These are phyloP conservation scores for Magnusiomyces clavatus DNA, from an alignment of 1,139 yeast species.

Conservation along the genomic window DNA sequence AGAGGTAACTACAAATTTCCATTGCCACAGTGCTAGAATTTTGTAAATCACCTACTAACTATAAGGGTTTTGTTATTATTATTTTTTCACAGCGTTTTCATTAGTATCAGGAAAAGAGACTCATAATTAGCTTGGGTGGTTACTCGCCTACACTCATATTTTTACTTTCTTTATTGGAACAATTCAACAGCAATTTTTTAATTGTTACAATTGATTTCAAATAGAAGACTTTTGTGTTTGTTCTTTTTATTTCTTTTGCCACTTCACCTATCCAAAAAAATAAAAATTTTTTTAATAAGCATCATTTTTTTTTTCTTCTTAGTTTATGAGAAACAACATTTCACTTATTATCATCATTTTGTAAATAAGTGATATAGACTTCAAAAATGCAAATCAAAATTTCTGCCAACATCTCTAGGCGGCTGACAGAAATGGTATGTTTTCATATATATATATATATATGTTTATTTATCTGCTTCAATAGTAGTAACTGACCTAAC, in stretches of 20 bases:
- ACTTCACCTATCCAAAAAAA: constrained; percentile 4
- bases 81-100: no score
- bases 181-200: not conserved
- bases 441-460: no score
- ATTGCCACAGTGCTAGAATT: not conserved
- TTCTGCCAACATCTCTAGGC: constrained; percentile 24
- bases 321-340: not conserved
- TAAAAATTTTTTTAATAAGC: not conserved
- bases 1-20: no score
- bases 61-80: no score
- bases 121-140: not conserved
- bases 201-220: not conserved
- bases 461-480: not conserved
- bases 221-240: not conserved
- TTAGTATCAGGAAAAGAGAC: no score
- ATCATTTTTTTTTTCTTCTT: not conserved
- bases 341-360: not conserved
- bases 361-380: not conserved
- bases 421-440: constrained; percentile 28
- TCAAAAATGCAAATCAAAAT: constrained; percentile 24
- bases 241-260: not conserved
- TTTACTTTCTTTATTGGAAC: not conserved
- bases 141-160: not conserved
- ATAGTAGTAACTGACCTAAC: not conserved
- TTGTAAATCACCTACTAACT: not conserved